Evolutionary conservation across 352 stramenopile genomes (phyloP).

Genomic region (Sclerospora graminicola): DNA sequence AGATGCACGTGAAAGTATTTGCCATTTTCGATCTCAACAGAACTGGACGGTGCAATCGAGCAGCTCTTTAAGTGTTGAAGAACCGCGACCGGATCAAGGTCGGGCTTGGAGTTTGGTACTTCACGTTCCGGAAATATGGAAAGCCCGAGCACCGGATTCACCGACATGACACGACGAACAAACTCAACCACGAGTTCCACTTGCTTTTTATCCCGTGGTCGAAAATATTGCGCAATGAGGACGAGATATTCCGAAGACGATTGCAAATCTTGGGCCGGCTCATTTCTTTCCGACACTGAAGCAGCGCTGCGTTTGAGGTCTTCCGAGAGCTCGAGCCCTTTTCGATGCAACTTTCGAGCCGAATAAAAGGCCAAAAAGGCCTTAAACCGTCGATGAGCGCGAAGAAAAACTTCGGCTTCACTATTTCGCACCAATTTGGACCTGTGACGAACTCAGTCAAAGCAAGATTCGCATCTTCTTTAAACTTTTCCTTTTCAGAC

Average conservation of each 20-base stretch:
- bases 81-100: conserved; percentile 55
- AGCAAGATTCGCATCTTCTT: conserved; percentile 27
- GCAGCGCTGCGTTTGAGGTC: conserved; percentile 53
- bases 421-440: conserved; percentile 62
- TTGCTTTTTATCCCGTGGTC: too few species aligned
- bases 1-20: conserved; percentile 2
- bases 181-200: conserved; percentile 78
- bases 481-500: too few species aligned
- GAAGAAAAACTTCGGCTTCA: too few species aligned
- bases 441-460: conserved; percentile 43
- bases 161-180: conserved; percentile 51
- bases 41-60: conserved; percentile 6
- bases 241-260: too few species aligned
- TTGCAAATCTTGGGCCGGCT: too few species aligned
- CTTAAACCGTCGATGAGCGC: too few species aligned
- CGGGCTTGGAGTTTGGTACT: conserved; percentile 29
- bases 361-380: too few species aligned
- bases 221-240: too few species aligned
- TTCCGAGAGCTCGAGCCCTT: conserved; percentile 70
- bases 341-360: too few species aligned
- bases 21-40: too few species aligned
- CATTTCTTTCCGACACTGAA: too few species aligned
- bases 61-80: conserved; percentile 66
- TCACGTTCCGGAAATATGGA: conserved; percentile 71
- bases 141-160: too few species aligned